Conservation (phyloP, 768 basidiomycete species). For the Gymnopilus junonius region DNA sequence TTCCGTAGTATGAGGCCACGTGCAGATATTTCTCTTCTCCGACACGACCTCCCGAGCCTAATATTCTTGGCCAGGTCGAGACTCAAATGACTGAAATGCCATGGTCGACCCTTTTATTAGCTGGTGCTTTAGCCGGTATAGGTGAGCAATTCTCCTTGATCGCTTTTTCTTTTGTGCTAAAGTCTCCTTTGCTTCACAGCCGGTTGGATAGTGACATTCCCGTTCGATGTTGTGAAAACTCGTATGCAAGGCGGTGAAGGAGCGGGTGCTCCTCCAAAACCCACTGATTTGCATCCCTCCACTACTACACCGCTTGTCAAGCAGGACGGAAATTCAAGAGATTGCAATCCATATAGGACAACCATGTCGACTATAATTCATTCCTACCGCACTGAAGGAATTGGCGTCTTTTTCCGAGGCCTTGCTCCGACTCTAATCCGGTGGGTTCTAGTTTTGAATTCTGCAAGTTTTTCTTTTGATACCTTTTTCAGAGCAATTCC, state of each 20-base stretch:
- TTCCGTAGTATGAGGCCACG: slow-evolving; percentile 63
- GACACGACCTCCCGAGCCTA: slow-evolving; percentile 22
- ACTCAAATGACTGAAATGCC: slow-evolving; percentile 36
- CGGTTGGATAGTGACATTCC: slow-evolving; percentile 85
- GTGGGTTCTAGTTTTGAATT: slow-evolving; percentile 39
- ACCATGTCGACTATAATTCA: slow-evolving; percentile 60
- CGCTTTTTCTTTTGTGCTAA: background rate
- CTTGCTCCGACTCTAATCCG: slow-evolving; percentile 81
- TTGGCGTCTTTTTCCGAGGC: slow-evolving; percentile 75
- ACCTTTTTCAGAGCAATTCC: slow-evolving; percentile 64
- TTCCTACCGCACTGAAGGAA: slow-evolving; percentile 69
- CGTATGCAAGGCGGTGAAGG: slow-evolving; percentile 68
- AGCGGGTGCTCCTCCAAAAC: slow-evolving; percentile 6
- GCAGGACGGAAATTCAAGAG: slow-evolving; percentile 9
- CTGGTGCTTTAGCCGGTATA: slow-evolving; percentile 79
- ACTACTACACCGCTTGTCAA: slow-evolving; percentile 17
- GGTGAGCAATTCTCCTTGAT: slow-evolving; percentile 31
- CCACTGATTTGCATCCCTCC: background rate
- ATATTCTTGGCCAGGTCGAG: slow-evolving; percentile 46
- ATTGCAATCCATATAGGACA: slow-evolving; percentile 58
- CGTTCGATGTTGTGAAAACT: slow-evolving; percentile 90
- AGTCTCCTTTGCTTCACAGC: slow-evolving; percentile 32
- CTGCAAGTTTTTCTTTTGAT: background rate
- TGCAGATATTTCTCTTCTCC: slow-evolving; percentile 50
- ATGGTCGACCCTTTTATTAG: slow-evolving; percentile 66